Percentiles rank a stretch among this genome's conserved stretches.
phyloP scores from a whole-genome alignment of 192 early-diverging fungal species.

The Cladochytrium replicatum region DNA sequence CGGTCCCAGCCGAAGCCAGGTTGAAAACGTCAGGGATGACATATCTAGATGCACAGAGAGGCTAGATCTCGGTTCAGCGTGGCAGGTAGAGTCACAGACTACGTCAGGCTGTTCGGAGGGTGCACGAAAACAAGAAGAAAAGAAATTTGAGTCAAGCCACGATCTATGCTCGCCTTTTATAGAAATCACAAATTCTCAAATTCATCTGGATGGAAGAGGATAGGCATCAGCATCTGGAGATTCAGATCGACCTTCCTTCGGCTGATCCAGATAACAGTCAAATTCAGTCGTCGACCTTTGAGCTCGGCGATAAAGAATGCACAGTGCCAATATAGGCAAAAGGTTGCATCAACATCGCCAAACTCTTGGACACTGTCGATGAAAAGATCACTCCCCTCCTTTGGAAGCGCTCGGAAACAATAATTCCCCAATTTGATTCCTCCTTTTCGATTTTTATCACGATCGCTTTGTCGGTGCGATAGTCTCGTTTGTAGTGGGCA shows the following conservation, averaged over 20 bases:
- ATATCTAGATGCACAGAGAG: no score
- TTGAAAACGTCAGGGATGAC: no score
- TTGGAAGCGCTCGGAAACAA: constrained; percentile 46
- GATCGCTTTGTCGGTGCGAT: constrained; percentile 97
- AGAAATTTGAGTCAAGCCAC: no score
- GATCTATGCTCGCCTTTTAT: no score
- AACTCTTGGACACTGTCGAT: constrained; percentile 65
- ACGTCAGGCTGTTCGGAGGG: no score
- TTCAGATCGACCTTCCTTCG: constrained; percentile 82
- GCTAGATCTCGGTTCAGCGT: no score
- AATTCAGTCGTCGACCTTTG: constrained; percentile 82
- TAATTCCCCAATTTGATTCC: constrained; percentile 61
- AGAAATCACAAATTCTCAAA: no score
- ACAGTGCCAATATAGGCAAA: constrained; percentile 74
- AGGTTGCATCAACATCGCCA: constrained; percentile 47
- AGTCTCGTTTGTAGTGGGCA: constrained; percentile 78
- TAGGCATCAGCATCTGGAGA: no score
- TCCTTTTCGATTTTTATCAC: constrained; percentile 97
- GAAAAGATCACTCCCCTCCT: constrained; percentile 65
- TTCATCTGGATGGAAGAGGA: no score
- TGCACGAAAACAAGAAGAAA: no score
- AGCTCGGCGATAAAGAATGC: constrained; percentile 57
- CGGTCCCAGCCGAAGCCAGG: no score
- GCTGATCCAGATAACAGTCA: constrained; percentile 73
- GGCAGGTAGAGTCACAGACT: no score